A percentile compares a stretch with the other conserved stretches of the same genome.
phyloP scores from a whole-genome alignment of 345 rosid species.

The Physaria fendleri region DNA sequence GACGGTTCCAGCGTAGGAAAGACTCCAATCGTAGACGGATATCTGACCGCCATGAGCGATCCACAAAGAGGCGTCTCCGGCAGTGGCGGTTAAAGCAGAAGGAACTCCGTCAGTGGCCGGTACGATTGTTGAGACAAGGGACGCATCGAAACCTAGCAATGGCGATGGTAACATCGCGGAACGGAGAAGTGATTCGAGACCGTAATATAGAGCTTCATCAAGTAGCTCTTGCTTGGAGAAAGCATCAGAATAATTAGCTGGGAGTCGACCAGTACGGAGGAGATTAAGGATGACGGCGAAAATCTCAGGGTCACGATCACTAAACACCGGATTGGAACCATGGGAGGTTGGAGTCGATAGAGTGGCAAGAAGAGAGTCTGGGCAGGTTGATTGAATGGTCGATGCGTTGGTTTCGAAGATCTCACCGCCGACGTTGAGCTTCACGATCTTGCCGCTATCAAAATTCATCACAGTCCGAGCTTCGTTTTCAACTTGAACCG shows the following conservation, averaged over 20 bases:
- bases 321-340: slow-evolving; percentile 49
- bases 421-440: slow-evolving; percentile 91
- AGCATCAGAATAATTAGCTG: slow-evolving; percentile 42
- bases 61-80: slow-evolving; percentile 68
- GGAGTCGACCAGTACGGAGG: slow-evolving; percentile 66
- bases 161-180: slow-evolving; percentile 61
- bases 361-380: slow-evolving; percentile 72
- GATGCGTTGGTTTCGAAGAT: slow-evolving; percentile 69
- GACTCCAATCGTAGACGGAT: slow-evolving; percentile 71
- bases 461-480: slow-evolving; percentile 3
- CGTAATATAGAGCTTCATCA: slow-evolving; percentile 85
- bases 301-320: slow-evolving; percentile 92
- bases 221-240: slow-evolving; percentile 81
- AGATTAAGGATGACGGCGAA: slow-evolving; percentile 79
- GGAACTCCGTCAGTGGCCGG: slow-evolving; percentile 69
- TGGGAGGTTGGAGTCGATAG: slow-evolving; percentile 46
- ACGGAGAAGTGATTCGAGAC: slow-evolving; percentile 61
- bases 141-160: slow-evolving; percentile 67
- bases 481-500: slow-evolving; percentile 2
- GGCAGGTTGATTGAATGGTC: slow-evolving; percentile 68
- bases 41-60: slow-evolving; percentile 91
- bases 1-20: slow-evolving; percentile 49
- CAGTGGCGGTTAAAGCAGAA: slow-evolving; percentile 56
- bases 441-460: slow-evolving; percentile 36
- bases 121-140: slow-evolving; percentile 47